Evolutionary conservation across 106 monocot genomes (phyloP), one percentile per base, ranked within the genome.

Genomic region (Platanthera guangdongensis): DNA sequence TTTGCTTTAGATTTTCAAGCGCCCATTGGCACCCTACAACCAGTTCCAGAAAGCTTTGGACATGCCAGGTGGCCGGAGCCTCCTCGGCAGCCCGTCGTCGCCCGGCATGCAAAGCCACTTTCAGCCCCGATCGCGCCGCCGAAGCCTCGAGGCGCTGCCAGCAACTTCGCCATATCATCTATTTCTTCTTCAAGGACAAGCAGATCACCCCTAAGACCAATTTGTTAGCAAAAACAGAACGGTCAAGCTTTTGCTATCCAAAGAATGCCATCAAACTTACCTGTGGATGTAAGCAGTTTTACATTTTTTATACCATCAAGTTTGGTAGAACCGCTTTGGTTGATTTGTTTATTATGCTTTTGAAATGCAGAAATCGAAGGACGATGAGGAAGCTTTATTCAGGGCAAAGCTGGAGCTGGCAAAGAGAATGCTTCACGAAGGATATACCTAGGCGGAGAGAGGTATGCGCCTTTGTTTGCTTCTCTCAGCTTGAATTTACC

Each of bases 341-440:
- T 75, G 4, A 53, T 19, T 68, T 6, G 19, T 14, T 45, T 1
- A 9, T 25, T 28, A 65, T 65, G 3, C 8, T 10, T 11, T 65
- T 65, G 64, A 64, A 10, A 30, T 30, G 22, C 64, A 65, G 64
- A 65, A 65, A 30, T 30, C 30, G 11, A 65, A 65, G 64, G 4
- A 30, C 30, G 3, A 21, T 25, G 88, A 86, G 4, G 86, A 94
- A 8, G 57, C 62, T 57, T 57, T 73, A 1, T 74, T 77, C 28
- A 59, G 64, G 52, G 84, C 75, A 16, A 94, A 82, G 82, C 51
- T 91, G 13, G 94, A 94, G 71, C 76, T 50, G 7, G 82, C 88
- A 9, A 90, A 93, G 78, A 86, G 94, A 48, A 90, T 82, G 57
- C 94, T 94, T 74, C 94, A 94, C 30, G 91, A 91, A 74, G 67